A percentile compares a stretch with the other conserved stretches of the same genome.
Evolutionary conservation across 768 basidiomycete species (phyloP).

Genomic region (Suillus subalutaceus): DNA sequence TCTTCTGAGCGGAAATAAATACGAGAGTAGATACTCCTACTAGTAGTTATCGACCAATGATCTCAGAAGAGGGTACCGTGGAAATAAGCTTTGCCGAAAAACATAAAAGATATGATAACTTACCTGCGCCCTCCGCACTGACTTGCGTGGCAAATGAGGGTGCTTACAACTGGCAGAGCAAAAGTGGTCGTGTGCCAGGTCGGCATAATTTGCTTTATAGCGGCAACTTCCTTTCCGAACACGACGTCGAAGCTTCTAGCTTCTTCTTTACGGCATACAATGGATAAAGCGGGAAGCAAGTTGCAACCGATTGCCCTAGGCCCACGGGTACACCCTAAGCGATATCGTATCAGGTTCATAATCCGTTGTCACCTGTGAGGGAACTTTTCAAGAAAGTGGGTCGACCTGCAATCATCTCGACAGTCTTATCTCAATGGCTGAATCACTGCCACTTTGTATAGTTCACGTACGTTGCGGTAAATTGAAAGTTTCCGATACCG

Average conservation of each 20-base stretch:
- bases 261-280: not conserved
- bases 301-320: not conserved
- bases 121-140: not conserved
- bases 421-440: not conserved
- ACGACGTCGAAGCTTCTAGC: not conserved
- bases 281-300: not conserved
- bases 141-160: not conserved
- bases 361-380: not conserved
- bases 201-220: not conserved
- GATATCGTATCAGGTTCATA: not conserved
- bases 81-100: not conserved
- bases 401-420: not conserved
- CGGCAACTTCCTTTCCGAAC: not conserved
- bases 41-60: conserved; percentile 6
- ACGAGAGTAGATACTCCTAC: not conserved
- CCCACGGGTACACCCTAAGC: not conserved
- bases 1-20: not conserved
- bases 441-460: not conserved
- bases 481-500: not conserved
- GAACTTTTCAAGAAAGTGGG: not conserved
- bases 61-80: not conserved
- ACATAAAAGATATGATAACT: not conserved
- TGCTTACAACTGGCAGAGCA: not conserved
- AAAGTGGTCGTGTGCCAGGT: conserved; percentile 3
- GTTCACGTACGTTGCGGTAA: not conserved